phyloP scores from a whole-genome alignment of 176 grass and related monocot genomes.

The Miscanthus lutarioriparius region DNA sequence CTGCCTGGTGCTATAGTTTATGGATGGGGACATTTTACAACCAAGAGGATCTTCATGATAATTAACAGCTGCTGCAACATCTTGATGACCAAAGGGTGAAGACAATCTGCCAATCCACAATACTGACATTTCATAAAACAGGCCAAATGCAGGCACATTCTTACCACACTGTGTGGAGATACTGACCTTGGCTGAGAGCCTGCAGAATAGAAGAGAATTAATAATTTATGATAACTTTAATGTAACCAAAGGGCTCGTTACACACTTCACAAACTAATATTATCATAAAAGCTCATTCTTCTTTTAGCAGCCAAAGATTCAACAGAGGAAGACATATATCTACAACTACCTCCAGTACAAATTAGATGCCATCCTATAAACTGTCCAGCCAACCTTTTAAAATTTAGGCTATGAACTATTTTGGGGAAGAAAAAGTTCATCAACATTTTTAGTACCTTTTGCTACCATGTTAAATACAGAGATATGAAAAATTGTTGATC shows the following conservation, averaged over 20 bases:
- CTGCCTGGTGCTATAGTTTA: slow-evolving; percentile 33
- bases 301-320: slow-evolving; percentile 16
- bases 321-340: slow-evolving; percentile 11
- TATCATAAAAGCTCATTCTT: slow-evolving; percentile 19
- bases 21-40: slow-evolving; percentile 38
- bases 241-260: slow-evolving; percentile 5
- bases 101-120: slow-evolving; percentile 53
- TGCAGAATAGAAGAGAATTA: slow-evolving; percentile 40
- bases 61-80: slow-evolving; percentile 47
- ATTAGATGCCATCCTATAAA: background rate
- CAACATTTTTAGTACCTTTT: background rate
- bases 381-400: background rate
- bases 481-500: background rate
- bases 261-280: slow-evolving; percentile 25
- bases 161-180: slow-evolving; percentile 30
- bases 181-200: slow-evolving; percentile 53
- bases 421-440: background rate
- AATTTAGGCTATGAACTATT: background rate
- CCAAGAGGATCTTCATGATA: slow-evolving; percentile 35
- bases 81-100: slow-evolving; percentile 42
- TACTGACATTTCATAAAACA: slow-evolving; percentile 25
- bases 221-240: background rate
- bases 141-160: background rate
- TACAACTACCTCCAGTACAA: background rate
- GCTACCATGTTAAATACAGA: background rate